phyloP scores from a whole-genome alignment of 2,329 filamentous ascomycete genomes.

The Geosmithia flava region DNA sequence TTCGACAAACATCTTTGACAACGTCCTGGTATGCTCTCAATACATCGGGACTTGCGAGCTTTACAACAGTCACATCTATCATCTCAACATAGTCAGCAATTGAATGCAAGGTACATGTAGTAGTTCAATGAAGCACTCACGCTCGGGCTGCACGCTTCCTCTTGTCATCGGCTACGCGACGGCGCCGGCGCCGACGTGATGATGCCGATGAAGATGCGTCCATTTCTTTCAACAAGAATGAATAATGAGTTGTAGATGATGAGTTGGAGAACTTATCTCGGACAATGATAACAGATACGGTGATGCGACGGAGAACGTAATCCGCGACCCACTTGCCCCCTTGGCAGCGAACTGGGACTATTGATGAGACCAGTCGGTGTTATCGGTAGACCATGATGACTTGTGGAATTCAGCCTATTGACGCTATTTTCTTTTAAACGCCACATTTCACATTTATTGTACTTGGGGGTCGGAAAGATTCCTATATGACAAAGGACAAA shows the following conservation, averaged over 20 bases:
- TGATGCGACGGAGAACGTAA: not conserved
- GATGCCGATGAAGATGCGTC: not conserved
- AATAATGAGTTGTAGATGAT: not conserved
- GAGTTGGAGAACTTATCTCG: not conserved
- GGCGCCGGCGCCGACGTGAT: conserved; percentile 1
- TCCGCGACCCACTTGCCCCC: not conserved
- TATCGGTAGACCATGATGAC: not conserved
- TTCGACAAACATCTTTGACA: conserved; percentile 15
- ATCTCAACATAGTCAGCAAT: not conserved
- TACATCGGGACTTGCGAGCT: conserved; percentile 19
- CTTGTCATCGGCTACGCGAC: conserved; percentile 16
- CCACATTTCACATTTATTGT: no score
- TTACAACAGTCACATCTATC: conserved; percentile 19
- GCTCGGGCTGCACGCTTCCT: conserved; percentile 19
- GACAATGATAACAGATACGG: not conserved
- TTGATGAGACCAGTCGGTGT: not conserved
- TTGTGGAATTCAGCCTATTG: no score
- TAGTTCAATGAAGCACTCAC: conserved; percentile 2
- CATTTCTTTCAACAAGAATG: not conserved
- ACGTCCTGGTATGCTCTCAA: conserved; percentile 11
- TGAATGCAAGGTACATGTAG: not conserved
- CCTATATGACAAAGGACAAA: no score
- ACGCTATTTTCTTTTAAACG: no score
- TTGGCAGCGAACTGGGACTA: no score
- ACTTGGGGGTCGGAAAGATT: no score